Evolutionary conservation across 495 filamentous ascomycete species (phyloP).

Genomic region (Sporormia fimetaria): DNA sequence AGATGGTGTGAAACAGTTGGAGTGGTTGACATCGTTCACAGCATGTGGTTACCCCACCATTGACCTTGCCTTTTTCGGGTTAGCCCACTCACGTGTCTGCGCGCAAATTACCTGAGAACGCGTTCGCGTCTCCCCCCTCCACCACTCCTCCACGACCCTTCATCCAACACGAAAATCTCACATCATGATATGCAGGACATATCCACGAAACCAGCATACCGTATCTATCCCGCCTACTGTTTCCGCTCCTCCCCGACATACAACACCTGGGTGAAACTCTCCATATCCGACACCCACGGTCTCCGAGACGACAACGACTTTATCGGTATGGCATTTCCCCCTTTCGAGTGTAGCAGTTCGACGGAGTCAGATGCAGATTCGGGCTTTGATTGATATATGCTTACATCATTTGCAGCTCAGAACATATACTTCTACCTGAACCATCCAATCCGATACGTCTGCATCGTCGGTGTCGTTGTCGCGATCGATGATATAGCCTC

Average conservation of each 20-base stretch:
- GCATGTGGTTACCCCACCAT: constrained; percentile 13
- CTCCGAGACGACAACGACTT: constrained; percentile 50
- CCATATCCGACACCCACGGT: constrained; percentile 52
- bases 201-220: constrained; percentile 30
- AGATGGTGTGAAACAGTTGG: not conserved
- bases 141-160: constrained; percentile 3
- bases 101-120: constrained; percentile 13
- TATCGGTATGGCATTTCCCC: constrained; percentile 43
- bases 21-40: constrained; percentile 8
- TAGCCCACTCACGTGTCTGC: no score
- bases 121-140: not conserved
- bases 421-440: constrained; percentile 69
- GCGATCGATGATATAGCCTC: constrained; percentile 53
- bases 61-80: no score
- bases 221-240: constrained; percentile 72
- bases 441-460: constrained; percentile 81
- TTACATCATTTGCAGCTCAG: constrained; percentile 41
- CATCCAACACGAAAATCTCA: constrained; percentile 4
- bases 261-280: constrained; percentile 71
- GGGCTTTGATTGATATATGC: not conserved
- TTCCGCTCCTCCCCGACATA: constrained; percentile 75
- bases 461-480: constrained; percentile 63
- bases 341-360: no score
- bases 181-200: constrained; percentile 39
- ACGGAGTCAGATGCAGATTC: not conserved